Base-by-base conservation (phyloP, 106 monocot genomes). In the Gastrodia elata region DNA sequence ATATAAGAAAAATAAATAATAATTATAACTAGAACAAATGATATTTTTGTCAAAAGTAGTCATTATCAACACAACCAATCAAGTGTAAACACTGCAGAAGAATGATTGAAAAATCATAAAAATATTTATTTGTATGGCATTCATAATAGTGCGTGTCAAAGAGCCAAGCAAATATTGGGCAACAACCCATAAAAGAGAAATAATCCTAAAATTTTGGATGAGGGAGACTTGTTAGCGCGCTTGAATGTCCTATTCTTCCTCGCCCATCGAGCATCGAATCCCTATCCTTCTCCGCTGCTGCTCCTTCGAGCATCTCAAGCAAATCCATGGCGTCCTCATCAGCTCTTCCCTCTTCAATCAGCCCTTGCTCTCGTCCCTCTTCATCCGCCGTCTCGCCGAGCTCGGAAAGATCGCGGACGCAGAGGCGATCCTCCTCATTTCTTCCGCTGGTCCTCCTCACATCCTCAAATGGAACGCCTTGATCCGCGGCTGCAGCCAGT, bases 321-420 rank as follows among this genome's bases (percentile, higher is more conserved):
- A 82, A 73, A 57, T 82, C 56, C 81, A 82, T 68, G 76, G 73
- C 65, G 36, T 72, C 32, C 72, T 82, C 41, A n/a, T 77, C 76
- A 57, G 77, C 65, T 68, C 81, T 25, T 80, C 80, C 40, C 77
- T 82, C 68, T 26, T 39, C n/a, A 30, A 16, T 27, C 6, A 22
- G 8, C 38, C 81, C 14, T 14, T 28, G n/a, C 52, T 82, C 67
- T 67, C 70, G 18, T 77, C 81, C 77, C 76, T 73, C 65, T 55
- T 65, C 24, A 77, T 82, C 81, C 81, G 81, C 77, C 81, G 81
- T 40, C 49, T 41, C 73, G 77, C 81, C 32, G 81, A 82, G 65
- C 46, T 82, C 56, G 72, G 77, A 5, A 8, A 27, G 28, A 77
- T 72, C 55, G 38, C 8, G 18, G 38, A 81, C 34, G 76, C 81